Conservation (phyloP, 345 rosid genomes). For the Draba incana region DNA sequence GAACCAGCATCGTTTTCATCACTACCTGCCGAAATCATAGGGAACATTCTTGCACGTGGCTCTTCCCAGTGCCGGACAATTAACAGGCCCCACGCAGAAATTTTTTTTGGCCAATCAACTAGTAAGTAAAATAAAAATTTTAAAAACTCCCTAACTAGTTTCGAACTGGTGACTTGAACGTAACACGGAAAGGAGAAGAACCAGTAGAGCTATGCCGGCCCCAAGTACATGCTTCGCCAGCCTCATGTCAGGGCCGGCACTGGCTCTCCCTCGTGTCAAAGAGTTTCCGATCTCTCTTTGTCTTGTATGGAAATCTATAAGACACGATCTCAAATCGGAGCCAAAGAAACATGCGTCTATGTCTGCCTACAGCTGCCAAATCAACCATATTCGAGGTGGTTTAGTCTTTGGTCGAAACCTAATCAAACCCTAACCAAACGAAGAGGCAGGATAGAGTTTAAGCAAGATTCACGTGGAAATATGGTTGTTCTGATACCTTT, state of each 20-base stretch:
- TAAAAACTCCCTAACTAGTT: too few relatives aligned
- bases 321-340: conserved; percentile 51
- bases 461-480: not conserved
- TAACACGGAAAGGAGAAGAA: too few relatives aligned
- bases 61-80: too few relatives aligned
- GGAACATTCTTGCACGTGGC: conserved; percentile 58
- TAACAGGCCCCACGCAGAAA: too few relatives aligned
- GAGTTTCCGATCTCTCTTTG: conserved; percentile 48
- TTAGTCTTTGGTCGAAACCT: conserved; percentile 25
- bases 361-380: conserved; percentile 39
- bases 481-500: conserved; percentile 31
- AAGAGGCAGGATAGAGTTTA: too few relatives aligned
- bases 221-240: too few relatives aligned
- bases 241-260: too few relatives aligned
- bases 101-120: too few relatives aligned
- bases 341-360: conserved; percentile 51
- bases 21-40: conserved; percentile 53
- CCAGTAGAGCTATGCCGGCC: too few relatives aligned
- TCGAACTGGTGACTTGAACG: too few relatives aligned
- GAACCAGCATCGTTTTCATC: not conserved
- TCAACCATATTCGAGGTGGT: not conserved
- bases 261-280: conserved; percentile 61
- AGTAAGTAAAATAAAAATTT: too few relatives aligned
- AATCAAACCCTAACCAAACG: not conserved
- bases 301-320: conserved; percentile 53